Evolutionary conservation across 108 stramenopile genomes (phyloP), one percentile per base, ranked within the genome.

Genomic region (Cylindrotheca fusiformis): DNA sequence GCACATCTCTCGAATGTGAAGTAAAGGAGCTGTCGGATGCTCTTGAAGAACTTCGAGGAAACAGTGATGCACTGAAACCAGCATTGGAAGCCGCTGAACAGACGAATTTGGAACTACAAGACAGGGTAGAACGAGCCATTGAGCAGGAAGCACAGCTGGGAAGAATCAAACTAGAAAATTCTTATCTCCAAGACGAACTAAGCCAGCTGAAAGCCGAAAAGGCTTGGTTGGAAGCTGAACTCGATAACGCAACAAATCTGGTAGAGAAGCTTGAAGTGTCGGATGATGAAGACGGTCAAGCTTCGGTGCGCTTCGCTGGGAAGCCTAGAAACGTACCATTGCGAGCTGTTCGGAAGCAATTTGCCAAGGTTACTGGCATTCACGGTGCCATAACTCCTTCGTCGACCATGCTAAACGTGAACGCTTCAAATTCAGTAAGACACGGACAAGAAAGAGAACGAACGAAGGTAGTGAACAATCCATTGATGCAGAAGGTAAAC

Each of bases 341-440:
- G 22, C 69, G 81, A 55, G 65, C 28, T 2, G 2, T 82, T 22
- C 65, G 81, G 26, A 81, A 81, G 48, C 51, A 54, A 25, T 65
- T 87, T 53, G 73, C 90, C 1, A 71, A 78, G 44, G 69, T 71
- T 1, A 88, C 87, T 14, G 87, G 87, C 0, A 48, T 87, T n/a
- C 86, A 87, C 47, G 86, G 86, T 18, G 25, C 82, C 8, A 36
- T 86, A 4, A 86, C 85, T 10, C 79, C 82, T 19, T 72, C 82
- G 2, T 73, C 80, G 25, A 68, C 25, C 6, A 41, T 41, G 36
- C 36, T 41, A 14, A 41, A 41, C n/a, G n/a, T n/a, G n/a, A n/a
- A n/a, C n/a, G n/a, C n/a, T n/a, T n/a, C n/a, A n/a, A n/a, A n/a
- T 23, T 28, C 21, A 63, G 19, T 28, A 30, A 32, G 49, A 28